phyloP scores from a whole-genome alignment of 257 asterid species.

The Catharanthus roseus region DNA sequence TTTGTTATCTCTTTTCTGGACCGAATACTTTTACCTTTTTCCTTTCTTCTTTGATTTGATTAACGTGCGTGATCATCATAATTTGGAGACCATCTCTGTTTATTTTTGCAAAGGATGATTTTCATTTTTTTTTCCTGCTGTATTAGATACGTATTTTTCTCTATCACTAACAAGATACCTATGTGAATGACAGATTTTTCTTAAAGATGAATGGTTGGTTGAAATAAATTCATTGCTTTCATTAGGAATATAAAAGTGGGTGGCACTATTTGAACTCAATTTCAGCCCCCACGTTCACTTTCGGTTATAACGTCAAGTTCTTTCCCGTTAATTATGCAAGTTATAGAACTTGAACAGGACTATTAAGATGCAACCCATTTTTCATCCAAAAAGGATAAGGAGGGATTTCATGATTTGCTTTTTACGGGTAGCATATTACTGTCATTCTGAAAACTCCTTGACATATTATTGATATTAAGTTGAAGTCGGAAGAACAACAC shows the following conservation, averaged over 20 bases:
- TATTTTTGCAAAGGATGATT: neutral
- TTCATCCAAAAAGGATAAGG: neutral
- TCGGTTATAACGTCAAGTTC: neutral
- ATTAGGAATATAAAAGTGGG: conserved; percentile 3
- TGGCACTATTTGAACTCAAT: conserved; percentile 7
- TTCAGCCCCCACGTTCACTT: neutral
- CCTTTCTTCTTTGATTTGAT: conserved; percentile 2
- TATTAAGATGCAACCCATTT: neutral
- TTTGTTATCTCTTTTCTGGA: conserved; percentile 7
- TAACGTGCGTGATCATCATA: neutral
- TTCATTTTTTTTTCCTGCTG: too few relatives aligned
- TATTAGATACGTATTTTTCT: neutral
- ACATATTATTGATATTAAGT: neutral
- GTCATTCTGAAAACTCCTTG: neutral
- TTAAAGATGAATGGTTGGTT: conserved; percentile 4
- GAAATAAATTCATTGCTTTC: conserved; percentile 7
- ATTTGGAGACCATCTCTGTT: neutral
- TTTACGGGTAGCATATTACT: neutral
- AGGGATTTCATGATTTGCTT: neutral
- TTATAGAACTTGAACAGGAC: neutral
- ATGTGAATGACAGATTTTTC: neutral
- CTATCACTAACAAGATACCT: neutral
- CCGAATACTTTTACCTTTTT: neutral
- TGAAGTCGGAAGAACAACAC: neutral
- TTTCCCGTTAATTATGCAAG: neutral